Base-by-base conservation (phyloP, 2,329 filamentous ascomycete genomes). In the Colletotrichum horii region DNA sequence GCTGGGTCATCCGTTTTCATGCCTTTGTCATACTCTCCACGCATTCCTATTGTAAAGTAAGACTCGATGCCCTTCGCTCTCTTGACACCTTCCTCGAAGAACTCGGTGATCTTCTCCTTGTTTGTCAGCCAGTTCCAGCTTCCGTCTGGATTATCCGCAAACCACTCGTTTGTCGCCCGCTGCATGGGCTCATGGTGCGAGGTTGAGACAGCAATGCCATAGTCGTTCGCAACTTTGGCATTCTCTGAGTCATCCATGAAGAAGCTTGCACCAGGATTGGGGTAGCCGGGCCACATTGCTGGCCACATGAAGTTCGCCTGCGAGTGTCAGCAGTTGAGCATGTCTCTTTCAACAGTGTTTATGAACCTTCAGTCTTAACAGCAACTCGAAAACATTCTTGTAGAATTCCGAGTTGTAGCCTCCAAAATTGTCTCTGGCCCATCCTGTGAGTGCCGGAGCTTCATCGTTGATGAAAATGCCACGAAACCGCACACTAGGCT, bases 291-390 rank as follows among this genome's bases (percentile, higher is more conserved):
- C 91, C 92, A 94, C 88, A 91, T 91, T 0, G 92, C 91, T 1
- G 92, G 92, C 92, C 92, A 94, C 69, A 94, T 83, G 77, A 92
- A 93, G 80, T 94, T 94, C 3, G 91, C 91, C 76, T 87, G n/a
- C 28, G 65, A 43, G 6, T 12, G 32, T 70, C 4, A 67, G 75
- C 24, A 34, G 32, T 7, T 22, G n/a, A 15, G 9, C 15, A 22
- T n/a, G 1, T 19, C 16, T 61, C 58, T 14, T 60, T 16, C 8
- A 11, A 15, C 6, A 36, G 32, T 15, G 3, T 9, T 16, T 19
- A 28, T 38, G 24, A 32, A 70, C 78, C 79, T 87, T 89, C 24
- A 92, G 85, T 16, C 92, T 85, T 5, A 93, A 84, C 2, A 93
- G 83, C 7, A 94, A 85, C 79, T 94, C 92, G 76, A 93, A 94